Conservation (phyloP, 495 filamentous ascomycete genomes). For the Parathielavia hyrcaniae region DNA sequence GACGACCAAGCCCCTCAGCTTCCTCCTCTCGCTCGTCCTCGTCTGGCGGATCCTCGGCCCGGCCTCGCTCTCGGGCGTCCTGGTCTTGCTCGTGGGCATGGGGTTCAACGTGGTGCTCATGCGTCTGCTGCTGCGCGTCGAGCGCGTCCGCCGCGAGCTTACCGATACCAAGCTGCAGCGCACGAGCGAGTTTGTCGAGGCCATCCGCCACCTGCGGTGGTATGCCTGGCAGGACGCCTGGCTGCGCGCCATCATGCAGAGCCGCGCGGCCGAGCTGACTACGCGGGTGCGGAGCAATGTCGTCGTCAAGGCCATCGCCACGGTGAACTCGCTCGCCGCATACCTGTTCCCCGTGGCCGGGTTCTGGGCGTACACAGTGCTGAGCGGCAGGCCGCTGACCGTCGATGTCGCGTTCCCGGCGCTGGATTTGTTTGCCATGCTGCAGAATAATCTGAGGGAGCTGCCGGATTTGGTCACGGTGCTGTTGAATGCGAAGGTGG, state of each 20-base stretch:
- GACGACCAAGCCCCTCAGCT: slow-evolving; percentile 60
- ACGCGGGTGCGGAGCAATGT: slow-evolving; percentile 59
- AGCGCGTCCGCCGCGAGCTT: slow-evolving; percentile 55
- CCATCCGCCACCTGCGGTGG: slow-evolving; percentile 79
- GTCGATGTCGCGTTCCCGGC: slow-evolving; percentile 80
- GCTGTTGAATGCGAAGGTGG: slow-evolving; percentile 66
- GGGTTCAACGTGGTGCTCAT: slow-evolving; percentile 57
- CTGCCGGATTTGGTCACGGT: slow-evolving; percentile 64
- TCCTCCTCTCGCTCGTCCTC: slow-evolving; percentile 60
- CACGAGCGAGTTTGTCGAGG: slow-evolving; percentile 72
- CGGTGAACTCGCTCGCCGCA: slow-evolving; percentile 58
- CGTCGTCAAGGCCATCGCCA: slow-evolving; percentile 51
- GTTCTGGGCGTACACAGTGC: slow-evolving; percentile 68
- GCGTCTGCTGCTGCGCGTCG: slow-evolving; percentile 53
- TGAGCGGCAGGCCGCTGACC: slow-evolving; percentile 56
- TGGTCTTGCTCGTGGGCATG: slow-evolving; percentile 60
- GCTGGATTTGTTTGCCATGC: slow-evolving; percentile 66
- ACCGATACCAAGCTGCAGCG: slow-evolving; percentile 69
- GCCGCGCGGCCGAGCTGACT: slow-evolving; percentile 60
- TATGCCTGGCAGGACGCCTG: slow-evolving; percentile 82
- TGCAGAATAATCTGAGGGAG: slow-evolving; percentile 62
- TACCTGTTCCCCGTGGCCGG: slow-evolving; percentile 71
- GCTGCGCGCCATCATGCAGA: slow-evolving; percentile 65
- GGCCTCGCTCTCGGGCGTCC: slow-evolving; percentile 66
- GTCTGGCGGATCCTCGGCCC: slow-evolving; percentile 72